Conservation (phyloP, 2,329 filamentous ascomycete species). For the Epichloe amarillans region DNA sequence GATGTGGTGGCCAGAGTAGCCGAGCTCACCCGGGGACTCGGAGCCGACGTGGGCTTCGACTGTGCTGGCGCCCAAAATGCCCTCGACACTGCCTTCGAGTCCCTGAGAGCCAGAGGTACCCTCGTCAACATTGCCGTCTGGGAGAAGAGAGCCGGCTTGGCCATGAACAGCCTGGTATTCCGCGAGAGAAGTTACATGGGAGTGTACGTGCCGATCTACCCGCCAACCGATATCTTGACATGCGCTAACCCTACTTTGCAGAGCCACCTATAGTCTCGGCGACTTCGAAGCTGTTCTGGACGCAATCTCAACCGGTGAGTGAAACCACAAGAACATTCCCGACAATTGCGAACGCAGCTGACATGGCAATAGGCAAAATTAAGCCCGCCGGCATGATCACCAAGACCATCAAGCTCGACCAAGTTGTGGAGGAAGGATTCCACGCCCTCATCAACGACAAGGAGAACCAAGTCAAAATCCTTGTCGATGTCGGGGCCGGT, state of each 20-base stretch:
- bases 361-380: constrained; percentile 25
- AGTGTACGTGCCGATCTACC: constrained; percentile 7
- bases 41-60: constrained; percentile 47
- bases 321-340: too few relatives aligned
- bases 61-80: constrained; percentile 45
- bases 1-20: constrained; percentile 32
- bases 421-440: constrained; percentile 44
- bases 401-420: constrained; percentile 38
- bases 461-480: constrained; percentile 49
- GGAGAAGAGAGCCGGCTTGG: constrained; percentile 30
- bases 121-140: constrained; percentile 54
- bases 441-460: constrained; percentile 43
- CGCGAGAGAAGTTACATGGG: constrained; percentile 12
- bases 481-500: constrained; percentile 30
- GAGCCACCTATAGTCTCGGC: constrained; percentile 16
- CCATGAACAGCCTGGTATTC: constrained; percentile 13
- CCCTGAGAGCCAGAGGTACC: constrained; percentile 38
- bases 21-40: constrained; percentile 33
- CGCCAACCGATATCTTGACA: constrained; percentile 8
- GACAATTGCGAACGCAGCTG: not conserved
- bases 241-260: constrained; percentile 34
- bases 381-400: constrained; percentile 48
- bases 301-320: constrained; percentile 22
- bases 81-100: constrained; percentile 30
- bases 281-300: constrained; percentile 46